phyloP scores from a whole-genome alignment of 768 basidiomycete genomes.

The Epithele typhae region DNA sequence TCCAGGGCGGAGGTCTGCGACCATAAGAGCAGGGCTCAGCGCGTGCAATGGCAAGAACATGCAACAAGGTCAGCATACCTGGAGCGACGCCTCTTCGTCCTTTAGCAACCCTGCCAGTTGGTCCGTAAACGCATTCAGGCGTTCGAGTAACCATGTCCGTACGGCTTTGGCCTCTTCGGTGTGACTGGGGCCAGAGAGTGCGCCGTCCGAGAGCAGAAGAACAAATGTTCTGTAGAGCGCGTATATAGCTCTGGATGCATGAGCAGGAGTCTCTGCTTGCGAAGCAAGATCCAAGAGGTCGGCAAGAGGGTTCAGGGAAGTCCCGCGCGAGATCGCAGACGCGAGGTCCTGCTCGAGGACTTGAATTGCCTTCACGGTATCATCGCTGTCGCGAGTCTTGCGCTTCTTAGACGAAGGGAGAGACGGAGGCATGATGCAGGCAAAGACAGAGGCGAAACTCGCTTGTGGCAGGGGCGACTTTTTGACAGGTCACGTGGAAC shows the following conservation, averaged over 20 bases:
- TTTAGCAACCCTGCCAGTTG: slow-evolving; percentile 67
- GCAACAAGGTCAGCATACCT: slow-evolving; percentile 38
- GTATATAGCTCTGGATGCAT: slow-evolving; percentile 73
- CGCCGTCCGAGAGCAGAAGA: slow-evolving; percentile 51
- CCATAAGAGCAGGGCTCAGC: background rate
- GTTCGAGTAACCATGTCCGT: slow-evolving; percentile 76
- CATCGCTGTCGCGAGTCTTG: slow-evolving; percentile 15
- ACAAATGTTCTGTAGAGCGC: slow-evolving; percentile 79
- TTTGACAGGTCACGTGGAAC: slow-evolving; percentile 2
- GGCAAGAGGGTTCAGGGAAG: slow-evolving; percentile 72
- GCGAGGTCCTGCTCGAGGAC: slow-evolving; percentile 54
- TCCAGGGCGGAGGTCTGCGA: slow-evolving; percentile 12
- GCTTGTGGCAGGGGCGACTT: background rate
- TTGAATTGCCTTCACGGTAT: slow-evolving; percentile 28
- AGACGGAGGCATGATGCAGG: slow-evolving; percentile 14
- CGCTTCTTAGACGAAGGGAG: slow-evolving; percentile 23
- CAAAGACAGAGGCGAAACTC: too few relatives aligned
- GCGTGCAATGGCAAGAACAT: background rate
- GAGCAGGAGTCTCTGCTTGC: slow-evolving; percentile 43
- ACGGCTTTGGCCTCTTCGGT: slow-evolving; percentile 57
- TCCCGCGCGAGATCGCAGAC: slow-evolving; percentile 44
- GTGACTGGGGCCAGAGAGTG: slow-evolving; percentile 41
- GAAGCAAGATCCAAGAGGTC: slow-evolving; percentile 65
- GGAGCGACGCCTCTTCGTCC: slow-evolving; percentile 69
- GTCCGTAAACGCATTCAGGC: slow-evolving; percentile 64